Percentiles rank a stretch among this genome's conserved stretches.
phyloP scores from a whole-genome alignment of 148 eudicot species.

The Cornus kousa region DNA sequence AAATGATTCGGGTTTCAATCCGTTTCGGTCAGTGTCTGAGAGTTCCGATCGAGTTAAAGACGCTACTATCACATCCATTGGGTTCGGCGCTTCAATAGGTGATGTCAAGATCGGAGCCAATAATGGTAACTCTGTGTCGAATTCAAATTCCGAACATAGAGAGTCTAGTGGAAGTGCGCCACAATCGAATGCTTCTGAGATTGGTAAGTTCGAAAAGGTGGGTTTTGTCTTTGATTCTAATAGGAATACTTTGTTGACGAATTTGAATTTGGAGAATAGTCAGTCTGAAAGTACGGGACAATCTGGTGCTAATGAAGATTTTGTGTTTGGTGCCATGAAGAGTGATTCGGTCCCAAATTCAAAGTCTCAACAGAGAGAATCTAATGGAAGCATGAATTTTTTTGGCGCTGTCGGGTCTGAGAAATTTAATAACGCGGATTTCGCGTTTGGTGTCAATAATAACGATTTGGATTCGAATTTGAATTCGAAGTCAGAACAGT shows the following conservation, averaged over 20 bases:
- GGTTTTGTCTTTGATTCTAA: slow-evolving; percentile 39
- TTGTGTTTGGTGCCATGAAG: slow-evolving; percentile 19
- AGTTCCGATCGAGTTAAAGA: slow-evolving; percentile 11
- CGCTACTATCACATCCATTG: slow-evolving; percentile 6
- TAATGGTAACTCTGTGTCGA: background rate
- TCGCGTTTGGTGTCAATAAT: slow-evolving; percentile 15
- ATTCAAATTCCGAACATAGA: background rate
- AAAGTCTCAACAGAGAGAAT: background rate
- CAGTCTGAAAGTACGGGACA: slow-evolving; percentile 5
- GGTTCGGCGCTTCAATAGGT: slow-evolving; percentile 5
- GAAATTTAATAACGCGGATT: slow-evolving; percentile 19
- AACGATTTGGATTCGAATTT: background rate
- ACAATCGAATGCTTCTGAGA: slow-evolving; percentile 6
- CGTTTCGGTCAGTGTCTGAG: slow-evolving; percentile 23
- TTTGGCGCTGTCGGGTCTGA: slow-evolving; percentile 7
- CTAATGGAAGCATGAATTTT: background rate
- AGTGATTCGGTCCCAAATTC: slow-evolving; percentile 8
- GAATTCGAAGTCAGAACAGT: background rate
- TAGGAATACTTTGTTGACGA: slow-evolving; percentile 1
- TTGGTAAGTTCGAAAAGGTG: slow-evolving; percentile 17
- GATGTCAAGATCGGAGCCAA: background rate
- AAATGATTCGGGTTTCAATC: slow-evolving; percentile 29
- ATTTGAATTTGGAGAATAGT: slow-evolving; percentile 9
- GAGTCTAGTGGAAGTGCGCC: background rate
- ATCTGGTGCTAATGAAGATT: slow-evolving; percentile 10